phyloP scores from a whole-genome alignment of 2,329 filamentous ascomycete genomes.

The Pleoardoris graminearum region DNA sequence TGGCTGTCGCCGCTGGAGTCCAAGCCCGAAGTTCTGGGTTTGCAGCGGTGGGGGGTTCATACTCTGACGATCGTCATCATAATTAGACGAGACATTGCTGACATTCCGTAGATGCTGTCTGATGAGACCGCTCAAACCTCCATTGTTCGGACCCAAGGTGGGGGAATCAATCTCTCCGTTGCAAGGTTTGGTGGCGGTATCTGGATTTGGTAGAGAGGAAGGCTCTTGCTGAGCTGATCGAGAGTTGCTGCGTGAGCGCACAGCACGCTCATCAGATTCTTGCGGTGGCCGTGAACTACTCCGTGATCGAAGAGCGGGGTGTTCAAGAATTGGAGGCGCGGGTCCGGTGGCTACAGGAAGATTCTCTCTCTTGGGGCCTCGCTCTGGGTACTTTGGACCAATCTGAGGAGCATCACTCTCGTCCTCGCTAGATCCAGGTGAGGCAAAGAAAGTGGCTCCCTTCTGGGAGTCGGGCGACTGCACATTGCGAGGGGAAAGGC shows the following conservation, averaged over 20 bases:
- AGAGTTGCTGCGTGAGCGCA: slow-evolving; percentile 16
- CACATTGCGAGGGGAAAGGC: slow-evolving; percentile 11
- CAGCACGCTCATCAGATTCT: slow-evolving; percentile 16
- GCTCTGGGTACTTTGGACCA: slow-evolving; percentile 22
- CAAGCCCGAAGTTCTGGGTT: slow-evolving; percentile 35
- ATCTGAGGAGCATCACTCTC: slow-evolving; percentile 29
- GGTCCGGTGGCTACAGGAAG: slow-evolving; percentile 38
- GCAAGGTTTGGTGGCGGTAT: slow-evolving; percentile 17
- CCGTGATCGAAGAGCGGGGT: slow-evolving; percentile 43
- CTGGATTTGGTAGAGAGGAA: slow-evolving; percentile 15
- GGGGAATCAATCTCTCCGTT: slow-evolving; percentile 68
- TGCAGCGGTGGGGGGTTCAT: slow-evolving; percentile 51
- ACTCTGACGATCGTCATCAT: slow-evolving; percentile 47
- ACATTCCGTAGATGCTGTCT: slow-evolving; percentile 80
- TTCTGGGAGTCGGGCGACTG: slow-evolving; percentile 22
- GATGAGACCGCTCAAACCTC: slow-evolving; percentile 78
- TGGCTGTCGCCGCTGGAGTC: slow-evolving; percentile 31
- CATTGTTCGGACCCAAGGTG: slow-evolving; percentile 68
- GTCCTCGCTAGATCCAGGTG: slow-evolving; percentile 37
- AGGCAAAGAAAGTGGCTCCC: slow-evolving; percentile 36
- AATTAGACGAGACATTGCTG: slow-evolving; percentile 81
- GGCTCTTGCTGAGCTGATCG: slow-evolving; percentile 7
- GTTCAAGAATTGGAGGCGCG: slow-evolving; percentile 41
- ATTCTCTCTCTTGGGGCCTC: slow-evolving; percentile 37
- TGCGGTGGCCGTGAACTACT: slow-evolving; percentile 27